Evolutionary conservation across 2,329 filamentous ascomycete species (phyloP), one percentile per base, ranked within the genome.

Genomic region (Mariannaea sp.): DNA sequence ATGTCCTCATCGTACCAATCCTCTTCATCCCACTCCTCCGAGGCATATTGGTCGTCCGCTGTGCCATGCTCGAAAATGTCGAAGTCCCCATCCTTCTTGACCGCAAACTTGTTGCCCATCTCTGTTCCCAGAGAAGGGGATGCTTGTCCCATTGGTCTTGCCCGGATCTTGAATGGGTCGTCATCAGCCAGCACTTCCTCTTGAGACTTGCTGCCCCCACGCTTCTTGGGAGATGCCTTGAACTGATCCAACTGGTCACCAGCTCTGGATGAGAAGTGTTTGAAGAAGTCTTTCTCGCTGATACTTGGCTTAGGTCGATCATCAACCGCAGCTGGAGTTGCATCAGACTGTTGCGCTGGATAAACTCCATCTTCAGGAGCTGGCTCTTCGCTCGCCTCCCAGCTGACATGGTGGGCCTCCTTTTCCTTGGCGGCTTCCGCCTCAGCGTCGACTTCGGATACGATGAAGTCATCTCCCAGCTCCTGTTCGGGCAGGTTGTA

Each of bases 401-500:
- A 7, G n/a, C 16, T 19, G 12, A n/a, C 6, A 4, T 30, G 29
- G 7, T 12, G 29, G 8, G 22, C 24, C 16, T 40, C 12, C 20
- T 17, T 17, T 5, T 6, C 5, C 7, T 17, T 16, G 7, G 32
- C 20, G 6, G 35, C 30, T 16, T 46, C 9, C 2, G n/a, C 10
- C 16, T 42, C 20, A 8, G 49, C 20, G 5, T 52, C 36, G 13
- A 47, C 29, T 17, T 64, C 17, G n/a, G 55, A 24, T 17, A 66
- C 58, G 14, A 63, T 50, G 16, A 67, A 58, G 19, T 61, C 64
- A n/a, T 66, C 63, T 5, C 55, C 55, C 4, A 64, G 55, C 16
- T 56, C 52, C 19, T 63, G 55, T 6, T 65, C 66, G 19, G 65
- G 61, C 39, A 68, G 56, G 45, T 70, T 55, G 51, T 63, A 61